Percentiles rank a stretch among this genome's conserved stretches.
Conservation (phyloP, 495 filamentous ascomycete species). For the Peziza echinospora region DNA sequence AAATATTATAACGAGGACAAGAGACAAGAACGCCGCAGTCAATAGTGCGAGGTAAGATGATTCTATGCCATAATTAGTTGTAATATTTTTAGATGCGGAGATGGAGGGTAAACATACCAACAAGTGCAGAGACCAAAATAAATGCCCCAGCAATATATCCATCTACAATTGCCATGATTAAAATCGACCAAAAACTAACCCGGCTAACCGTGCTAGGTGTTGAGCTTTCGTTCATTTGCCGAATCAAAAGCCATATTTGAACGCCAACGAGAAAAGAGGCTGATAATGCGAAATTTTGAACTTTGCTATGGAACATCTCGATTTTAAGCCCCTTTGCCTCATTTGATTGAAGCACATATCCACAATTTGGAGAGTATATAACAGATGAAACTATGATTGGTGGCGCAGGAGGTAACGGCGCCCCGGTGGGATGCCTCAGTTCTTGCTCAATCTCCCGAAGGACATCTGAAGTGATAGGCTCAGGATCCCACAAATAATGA, state of each 20-base stretch:
- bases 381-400: slow-evolving; percentile 60
- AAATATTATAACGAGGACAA: slow-evolving; percentile 48
- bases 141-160: slow-evolving; percentile 25
- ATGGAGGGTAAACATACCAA: slow-evolving; percentile 18
- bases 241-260: slow-evolving; percentile 54
- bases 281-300: slow-evolving; percentile 43
- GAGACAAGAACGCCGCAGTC: slow-evolving; percentile 45
- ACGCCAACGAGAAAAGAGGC: slow-evolving; percentile 40
- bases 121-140: slow-evolving; percentile 11
- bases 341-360: slow-evolving; percentile 74
- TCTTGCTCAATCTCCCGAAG: slow-evolving; percentile 48
- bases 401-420: slow-evolving; percentile 44
- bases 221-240: slow-evolving; percentile 74
- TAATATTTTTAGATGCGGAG: slow-evolving; percentile 36
- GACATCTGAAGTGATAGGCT: not conserved
- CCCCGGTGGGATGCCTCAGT: slow-evolving; percentile 63
- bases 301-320: slow-evolving; percentile 46
- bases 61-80: slow-evolving; percentile 40
- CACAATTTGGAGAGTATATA: slow-evolving; percentile 85
- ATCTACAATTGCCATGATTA: slow-evolving; percentile 71
- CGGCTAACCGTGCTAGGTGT: slow-evolving; percentile 88
- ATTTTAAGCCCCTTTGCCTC: slow-evolving; percentile 61
- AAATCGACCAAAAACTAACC: slow-evolving; percentile 72
- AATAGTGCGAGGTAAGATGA: slow-evolving; percentile 48
- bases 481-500: not conserved